Percentiles rank a stretch among this genome's conserved stretches.
Conservation (phyloP, 1,284 basidiomycete genomes). For the Marasmius oreades region DNA sequence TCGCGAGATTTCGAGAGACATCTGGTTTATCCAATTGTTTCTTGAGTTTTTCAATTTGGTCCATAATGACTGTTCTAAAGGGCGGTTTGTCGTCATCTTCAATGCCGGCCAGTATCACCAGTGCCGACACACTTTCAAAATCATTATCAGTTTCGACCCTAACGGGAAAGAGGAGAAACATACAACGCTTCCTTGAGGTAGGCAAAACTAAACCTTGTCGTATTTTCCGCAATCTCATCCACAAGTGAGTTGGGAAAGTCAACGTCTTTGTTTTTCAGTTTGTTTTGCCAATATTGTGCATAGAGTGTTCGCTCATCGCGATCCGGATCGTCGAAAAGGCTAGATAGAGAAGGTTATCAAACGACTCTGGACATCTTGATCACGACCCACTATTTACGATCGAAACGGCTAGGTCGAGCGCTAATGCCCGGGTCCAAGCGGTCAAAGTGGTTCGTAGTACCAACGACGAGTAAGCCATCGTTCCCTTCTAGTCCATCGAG, state of each 20-base stretch:
- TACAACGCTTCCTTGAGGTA: slow-evolving; percentile 85
- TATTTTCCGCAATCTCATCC: slow-evolving; percentile 54
- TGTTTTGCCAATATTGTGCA: slow-evolving; percentile 73
- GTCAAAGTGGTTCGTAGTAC: slow-evolving; percentile 82
- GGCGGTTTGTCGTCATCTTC: slow-evolving; percentile 43
- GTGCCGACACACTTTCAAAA: slow-evolving; percentile 51
- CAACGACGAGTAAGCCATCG: slow-evolving; percentile 75
- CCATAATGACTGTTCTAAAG: slow-evolving; percentile 49
- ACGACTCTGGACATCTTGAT: no score
- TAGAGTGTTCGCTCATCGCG: slow-evolving; percentile 62
- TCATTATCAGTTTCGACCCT: slow-evolving; percentile 2
- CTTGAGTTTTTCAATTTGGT: slow-evolving; percentile 56
- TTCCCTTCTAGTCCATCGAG: slow-evolving; percentile 74
- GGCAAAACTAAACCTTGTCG: slow-evolving; percentile 72
- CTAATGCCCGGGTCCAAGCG: slow-evolving; percentile 72
- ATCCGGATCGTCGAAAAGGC: slow-evolving; percentile 65
- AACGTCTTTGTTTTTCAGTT: slow-evolving; percentile 60
- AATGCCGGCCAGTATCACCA: slow-evolving; percentile 51
- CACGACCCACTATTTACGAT: slow-evolving; percentile 74
- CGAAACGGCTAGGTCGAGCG: slow-evolving; percentile 76
- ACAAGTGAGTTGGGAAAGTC: slow-evolving; percentile 64
- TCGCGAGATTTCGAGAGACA: neutral
- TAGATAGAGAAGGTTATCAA: slow-evolving; percentile 20
- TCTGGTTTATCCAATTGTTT: slow-evolving; percentile 51
- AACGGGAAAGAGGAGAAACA: slow-evolving; percentile 25